These are phyloP conservation scores for Coffea canephora DNA, from an alignment of 257 asterid species.

Conservation along the genomic window DNA sequence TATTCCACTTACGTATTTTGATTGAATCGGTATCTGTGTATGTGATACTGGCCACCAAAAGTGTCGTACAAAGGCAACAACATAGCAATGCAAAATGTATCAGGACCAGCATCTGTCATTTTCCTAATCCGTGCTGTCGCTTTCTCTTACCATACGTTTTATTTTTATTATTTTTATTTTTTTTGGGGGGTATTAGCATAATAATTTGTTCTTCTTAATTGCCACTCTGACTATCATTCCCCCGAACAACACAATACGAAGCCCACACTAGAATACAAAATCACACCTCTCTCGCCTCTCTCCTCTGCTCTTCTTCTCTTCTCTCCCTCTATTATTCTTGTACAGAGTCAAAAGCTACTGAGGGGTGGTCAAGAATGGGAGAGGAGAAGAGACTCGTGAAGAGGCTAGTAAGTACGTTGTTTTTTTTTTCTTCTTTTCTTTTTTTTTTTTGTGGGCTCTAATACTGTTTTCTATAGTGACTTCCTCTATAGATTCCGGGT, in stretches of 20 bases:
- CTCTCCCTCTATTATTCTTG: slow-evolving; percentile 26
- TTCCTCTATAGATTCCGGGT: neutral
- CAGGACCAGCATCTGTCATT: slow-evolving; percentile 57
- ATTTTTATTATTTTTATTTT: neutral
- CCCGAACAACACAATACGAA: slow-evolving; percentile 15
- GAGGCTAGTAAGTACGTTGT: slow-evolving; percentile 99
- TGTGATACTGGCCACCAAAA: neutral
- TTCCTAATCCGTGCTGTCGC: slow-evolving; percentile 58
- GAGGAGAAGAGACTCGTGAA: slow-evolving; percentile 61
- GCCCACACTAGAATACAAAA: slow-evolving; percentile 28
- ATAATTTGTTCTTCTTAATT: slow-evolving; percentile 46
- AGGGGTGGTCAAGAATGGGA: slow-evolving; percentile 37
- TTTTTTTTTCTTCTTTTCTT: slow-evolving; percentile 19
- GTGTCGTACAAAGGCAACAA: neutral
- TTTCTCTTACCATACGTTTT: slow-evolving; percentile 60
- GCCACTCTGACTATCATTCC: slow-evolving; percentile 55
- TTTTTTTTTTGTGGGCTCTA: slow-evolving; percentile 3
- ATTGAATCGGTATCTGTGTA: too few species aligned
- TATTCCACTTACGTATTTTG: too few species aligned
- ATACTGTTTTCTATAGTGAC: neutral
- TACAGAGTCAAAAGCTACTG: slow-evolving; percentile 27
- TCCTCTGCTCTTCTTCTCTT: slow-evolving; percentile 16
- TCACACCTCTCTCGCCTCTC: slow-evolving; percentile 31
- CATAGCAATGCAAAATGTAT: slow-evolving; percentile 7
- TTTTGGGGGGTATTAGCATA: neutral